A percentile compares a stretch with the other conserved stretches of the same genome.
These are phyloP conservation scores for Irpex sp. DNA, from an alignment of 1,284 basidiomycete species.

Conservation along the genomic window DNA sequence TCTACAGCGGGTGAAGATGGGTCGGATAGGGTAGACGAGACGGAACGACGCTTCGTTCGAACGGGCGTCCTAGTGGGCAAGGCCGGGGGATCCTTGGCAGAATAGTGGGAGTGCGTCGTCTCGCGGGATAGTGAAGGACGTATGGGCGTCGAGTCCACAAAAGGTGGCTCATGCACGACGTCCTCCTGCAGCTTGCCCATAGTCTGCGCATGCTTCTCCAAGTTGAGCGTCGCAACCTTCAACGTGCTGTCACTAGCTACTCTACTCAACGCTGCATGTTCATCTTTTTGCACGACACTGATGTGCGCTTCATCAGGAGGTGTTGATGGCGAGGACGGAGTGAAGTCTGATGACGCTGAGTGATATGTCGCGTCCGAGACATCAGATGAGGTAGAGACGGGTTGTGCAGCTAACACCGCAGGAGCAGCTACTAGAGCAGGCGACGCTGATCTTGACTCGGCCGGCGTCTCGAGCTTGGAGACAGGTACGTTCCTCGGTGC, in stretches of 20 bases:
- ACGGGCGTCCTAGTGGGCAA: constrained; percentile 83
- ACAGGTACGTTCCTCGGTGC: constrained; percentile 16
- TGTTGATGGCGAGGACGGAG: constrained; percentile 52
- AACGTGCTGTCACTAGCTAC: constrained; percentile 53
- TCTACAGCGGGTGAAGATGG: constrained; percentile 48
- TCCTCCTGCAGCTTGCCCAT: constrained; percentile 9
- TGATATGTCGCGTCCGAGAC: constrained; percentile 51
- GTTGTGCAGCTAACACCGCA: constrained; percentile 27
- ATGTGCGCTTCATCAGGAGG: constrained; percentile 34
- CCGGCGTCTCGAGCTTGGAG: constrained; percentile 25
- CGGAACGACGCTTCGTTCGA: constrained; percentile 90
- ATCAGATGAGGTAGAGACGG: constrained; percentile 40
- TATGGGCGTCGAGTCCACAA: constrained; percentile 13
- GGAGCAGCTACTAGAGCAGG: constrained; percentile 20
- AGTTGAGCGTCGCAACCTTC: constrained; percentile 15
- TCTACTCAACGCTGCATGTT: constrained; percentile 32
- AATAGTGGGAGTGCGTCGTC: constrained; percentile 29
- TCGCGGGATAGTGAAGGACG: constrained; percentile 21
- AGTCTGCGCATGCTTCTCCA: constrained; percentile 11
- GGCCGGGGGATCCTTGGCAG: constrained; percentile 45
- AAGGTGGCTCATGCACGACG: constrained; percentile 1
- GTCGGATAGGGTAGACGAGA: constrained; percentile 79
- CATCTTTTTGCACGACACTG: constrained; percentile 7
- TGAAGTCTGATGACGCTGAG: constrained; percentile 50
- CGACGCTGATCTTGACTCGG: constrained; percentile 25